Evolutionary conservation across 345 rosid species (phyloP), one percentile per base, ranked within the genome.

Genomic region (Lepidium didymum): DNA sequence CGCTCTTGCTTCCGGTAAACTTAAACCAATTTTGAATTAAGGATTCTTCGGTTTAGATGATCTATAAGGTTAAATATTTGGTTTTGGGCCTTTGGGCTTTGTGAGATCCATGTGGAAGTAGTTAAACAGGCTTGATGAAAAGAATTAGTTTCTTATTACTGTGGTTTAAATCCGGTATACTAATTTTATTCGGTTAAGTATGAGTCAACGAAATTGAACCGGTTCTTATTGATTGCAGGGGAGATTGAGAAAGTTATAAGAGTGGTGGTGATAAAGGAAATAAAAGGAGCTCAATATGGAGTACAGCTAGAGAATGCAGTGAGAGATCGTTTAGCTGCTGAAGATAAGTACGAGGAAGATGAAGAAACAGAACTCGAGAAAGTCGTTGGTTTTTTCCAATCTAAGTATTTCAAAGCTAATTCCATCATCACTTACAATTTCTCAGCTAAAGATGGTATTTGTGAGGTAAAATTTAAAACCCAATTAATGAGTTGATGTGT

Each of bases 281-380:
- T 93, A 33, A 93, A 93, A 45, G 98, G 98, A 19, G 79, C 98
- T 15, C 98, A 93, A 56, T 93, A 93, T 34, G 98, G 97, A 21
- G 96, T 86, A 18, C 96, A 88, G 62, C 77, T 93, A 27, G 98
- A 93, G 76, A 82, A 83, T 61, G 29, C 84, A 0, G 97, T 93
- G 68, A 90, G 96, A 73, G 98, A 93, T 71, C 75, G 94, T 73
- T 79, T 93, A 47, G 97, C 87, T 0, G 98, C 75, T 2, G 89
- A 61, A 2, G 98, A 93, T 74, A 83, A 87, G 75, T 93, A 93
- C 50, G 96, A 93, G 62, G 98, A 93, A 43, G 97, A 90, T 61
- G 98, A 93, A 68, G 98, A 90, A 74, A 82, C 60, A 5, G 98
- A 84, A 18, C 72, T 93, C 5, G 97, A 93, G 83, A 86, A 84